Base-by-base conservation (phyloP, 495 filamentous ascomycete species). In the Penicillium salamii region DNA sequence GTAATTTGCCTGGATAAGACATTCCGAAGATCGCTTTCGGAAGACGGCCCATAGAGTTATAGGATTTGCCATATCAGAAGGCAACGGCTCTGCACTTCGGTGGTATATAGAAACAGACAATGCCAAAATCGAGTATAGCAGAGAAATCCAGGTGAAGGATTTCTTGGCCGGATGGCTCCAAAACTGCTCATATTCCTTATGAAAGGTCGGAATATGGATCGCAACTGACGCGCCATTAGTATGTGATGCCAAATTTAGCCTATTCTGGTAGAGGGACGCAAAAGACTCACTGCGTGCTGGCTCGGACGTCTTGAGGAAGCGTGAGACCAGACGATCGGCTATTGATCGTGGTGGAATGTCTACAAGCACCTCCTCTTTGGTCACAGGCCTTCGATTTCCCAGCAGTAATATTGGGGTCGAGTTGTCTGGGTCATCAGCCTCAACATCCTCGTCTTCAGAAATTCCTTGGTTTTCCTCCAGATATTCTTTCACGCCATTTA, bases 131-230 rank as follows among this genome's bases (percentile, higher is more conserved):
- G 59, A 54, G 32, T 68, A 74, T n/a, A 75, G 46, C 13, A 69
- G 48, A 3, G 55, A 65, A 4, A 75, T 62, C 67, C 67, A 75
- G 1, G 69, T 57, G 12, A 69, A 59, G 7, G 71, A 68, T 7
- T 61, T 57, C 5, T 56, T 52, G 12, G 60, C 40, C 5, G 67
- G 70, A 5, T 53, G 46, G 5, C 26, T 20, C 71, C 71, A 75
- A 46, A 75, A 75, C 20, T 60, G 31, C 32, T 62, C 65, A 39
- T 73, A 73, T 62, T 69, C 58, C 46, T 62, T 70, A 23, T 66
- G 66, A 28, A 76, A 76, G 1, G 71, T 70, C 3, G 73, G 70
- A n/a, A 70, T 54, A 54, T 78, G 75, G 9, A 76, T 62, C 9
- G 64, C 48, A 28, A 72, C 68, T 73, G 38, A 33, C 19, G 3